These are phyloP conservation scores for Draba incana DNA, from an alignment of 345 rosid species.

Conservation along the genomic window DNA sequence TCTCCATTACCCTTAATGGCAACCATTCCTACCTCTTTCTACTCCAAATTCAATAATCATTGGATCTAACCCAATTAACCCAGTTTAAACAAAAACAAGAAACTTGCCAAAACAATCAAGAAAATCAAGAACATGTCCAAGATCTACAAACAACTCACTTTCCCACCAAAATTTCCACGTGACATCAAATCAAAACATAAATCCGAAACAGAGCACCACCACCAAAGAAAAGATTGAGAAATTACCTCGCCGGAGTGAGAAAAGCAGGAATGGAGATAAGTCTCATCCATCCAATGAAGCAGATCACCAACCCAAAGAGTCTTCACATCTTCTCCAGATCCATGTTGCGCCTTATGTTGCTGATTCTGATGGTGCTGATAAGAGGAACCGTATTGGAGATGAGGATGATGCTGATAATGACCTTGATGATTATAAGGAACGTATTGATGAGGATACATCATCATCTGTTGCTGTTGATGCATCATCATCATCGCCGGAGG, in stretches of 20 bases:
- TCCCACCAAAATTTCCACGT: neutral
- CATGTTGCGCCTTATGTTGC: constrained; percentile 41
- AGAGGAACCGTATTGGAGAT: constrained; percentile 22
- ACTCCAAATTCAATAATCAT: constrained; percentile 27
- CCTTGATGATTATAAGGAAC: constrained; percentile 54
- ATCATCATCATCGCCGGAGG: constrained; percentile 93
- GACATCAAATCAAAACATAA: neutral
- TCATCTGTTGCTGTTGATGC: constrained; percentile 79
- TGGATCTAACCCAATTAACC: constrained; percentile 30
- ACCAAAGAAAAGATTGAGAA: constrained; percentile 57
- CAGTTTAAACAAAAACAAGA: neutral
- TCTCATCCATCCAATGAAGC: constrained; percentile 93
- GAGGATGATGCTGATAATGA: constrained; percentile 37
- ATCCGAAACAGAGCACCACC: constrained; percentile 5
- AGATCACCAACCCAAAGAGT: constrained; percentile 88
- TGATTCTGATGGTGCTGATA: constrained; percentile 37
- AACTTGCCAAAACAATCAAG: constrained; percentile 18
- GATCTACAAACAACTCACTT: constrained; percentile 8
- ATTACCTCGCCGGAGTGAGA: constrained; percentile 77
- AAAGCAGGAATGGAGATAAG: constrained; percentile 74
- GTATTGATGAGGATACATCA: constrained; percentile 91
- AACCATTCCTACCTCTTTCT: constrained; percentile 22
- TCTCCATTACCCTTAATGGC: constrained; percentile 36
- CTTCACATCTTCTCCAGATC: constrained; percentile 63
- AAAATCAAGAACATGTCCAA: constrained; percentile 26